Base-by-base conservation (phyloP, 2,329 filamentous ascomycete genomes). In the Orbilia brochopaga region DNA sequence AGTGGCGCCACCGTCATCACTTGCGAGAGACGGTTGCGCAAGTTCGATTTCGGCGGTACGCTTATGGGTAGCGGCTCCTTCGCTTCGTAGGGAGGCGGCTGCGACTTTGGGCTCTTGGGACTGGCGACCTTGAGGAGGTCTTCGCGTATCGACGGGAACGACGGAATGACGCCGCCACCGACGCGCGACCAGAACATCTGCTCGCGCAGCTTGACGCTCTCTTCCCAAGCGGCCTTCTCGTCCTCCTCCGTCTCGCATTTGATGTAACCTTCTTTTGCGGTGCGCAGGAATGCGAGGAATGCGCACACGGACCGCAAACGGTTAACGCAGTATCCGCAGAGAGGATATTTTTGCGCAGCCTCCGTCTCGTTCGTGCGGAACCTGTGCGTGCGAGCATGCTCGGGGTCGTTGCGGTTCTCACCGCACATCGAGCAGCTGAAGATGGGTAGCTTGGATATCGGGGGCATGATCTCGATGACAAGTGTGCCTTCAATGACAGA, bases 131-230 rank as follows among this genome's bases (percentile, higher is more conserved):
- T 73, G 40, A 73, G 35, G 6, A 73, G 40, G 17, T 70, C 70
- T 30, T 74, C 65, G 21, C 46, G 35, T 15, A 74, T 65, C 42
- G 50, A 46, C 15, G 64, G 40, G 23, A 75, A 74, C 17, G 85
- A 82, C 0, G 93, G 94, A 11, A 97, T 81, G 1, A 99, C 91
- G 13, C 94, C 94, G 27, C 92, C 94, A 24, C 93, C 93, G 58
- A 99, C 87, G 62, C 94, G 86, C 56, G 90, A 87, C 94, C 94
- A 99, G 79, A 99, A 99, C 90, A 99, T 96, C 76, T 93, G 88
- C 79, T 99, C 94, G 56, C 94, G 85, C 53, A 97, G 80, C 30
- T 89, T 86, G 10, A 97, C 90, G 65, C 91, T 91, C 81, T 99
- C 94, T 78, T 97, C 93, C 94, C 94, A 99, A 0, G 92, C 91